Conservation (phyloP, 2,329 filamentous ascomycete genomes). For the Moelleriella libera region DNA sequence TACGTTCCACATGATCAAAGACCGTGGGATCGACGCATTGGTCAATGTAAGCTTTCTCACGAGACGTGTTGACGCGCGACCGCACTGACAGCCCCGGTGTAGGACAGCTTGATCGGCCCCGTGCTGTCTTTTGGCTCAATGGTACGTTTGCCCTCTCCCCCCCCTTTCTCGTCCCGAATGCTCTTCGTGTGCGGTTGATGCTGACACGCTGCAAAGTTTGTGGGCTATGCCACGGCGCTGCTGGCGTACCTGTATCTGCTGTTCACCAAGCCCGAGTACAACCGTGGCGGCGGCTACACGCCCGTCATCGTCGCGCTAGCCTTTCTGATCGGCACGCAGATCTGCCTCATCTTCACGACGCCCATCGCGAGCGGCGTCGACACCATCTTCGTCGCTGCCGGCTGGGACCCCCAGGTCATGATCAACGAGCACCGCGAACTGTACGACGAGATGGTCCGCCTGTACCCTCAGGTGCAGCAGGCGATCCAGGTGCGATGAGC, state of each 20-base stretch:
- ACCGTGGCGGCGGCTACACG: conserved; percentile 52
- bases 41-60: conserved; percentile 41
- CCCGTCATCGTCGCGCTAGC: conserved; percentile 70
- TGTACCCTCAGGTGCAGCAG: conserved; percentile 75
- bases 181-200: too few species aligned
- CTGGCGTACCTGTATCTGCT: conserved; percentile 77
- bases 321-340: conserved; percentile 81
- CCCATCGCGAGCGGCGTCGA: conserved; percentile 81
- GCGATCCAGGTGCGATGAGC: conserved; percentile 37
- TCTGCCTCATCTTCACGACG: conserved; percentile 79
- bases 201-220: conserved; percentile 56
- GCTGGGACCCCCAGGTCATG: conserved; percentile 59
- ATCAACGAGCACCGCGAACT: conserved; percentile 70
- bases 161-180: too few species aligned
- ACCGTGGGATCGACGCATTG: conserved; percentile 80
- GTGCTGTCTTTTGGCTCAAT: conserved; percentile 65
- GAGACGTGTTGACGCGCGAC: neutral
- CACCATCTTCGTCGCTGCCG: conserved; percentile 74
- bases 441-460: conserved; percentile 61
- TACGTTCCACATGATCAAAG: conserved; percentile 83
- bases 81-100: neutral
- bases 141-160: neutral
- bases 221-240: conserved; percentile 69
- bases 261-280: conserved; percentile 71
- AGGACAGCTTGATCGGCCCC: conserved; percentile 66